Percentiles rank a stretch among this genome's conserved stretches.
Evolutionary conservation across 1,139 yeast species (phyloP).

Genomic region (Kurtzmaniella quercitrusa): DNA sequence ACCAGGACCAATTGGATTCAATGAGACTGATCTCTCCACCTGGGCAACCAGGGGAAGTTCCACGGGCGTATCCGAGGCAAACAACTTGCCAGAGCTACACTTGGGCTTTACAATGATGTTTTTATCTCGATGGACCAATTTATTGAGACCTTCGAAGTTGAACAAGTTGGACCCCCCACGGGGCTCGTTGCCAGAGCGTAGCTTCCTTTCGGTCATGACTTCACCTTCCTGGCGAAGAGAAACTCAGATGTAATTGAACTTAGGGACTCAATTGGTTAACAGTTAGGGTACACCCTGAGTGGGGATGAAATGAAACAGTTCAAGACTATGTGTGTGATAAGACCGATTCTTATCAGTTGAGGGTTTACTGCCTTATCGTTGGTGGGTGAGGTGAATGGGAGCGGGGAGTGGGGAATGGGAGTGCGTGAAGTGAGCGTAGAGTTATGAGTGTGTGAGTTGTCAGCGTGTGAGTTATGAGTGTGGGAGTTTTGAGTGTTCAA

Average conservation of each 20-base stretch:
- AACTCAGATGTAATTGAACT: too few relatives aligned
- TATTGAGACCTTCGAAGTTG: conserved; percentile 30
- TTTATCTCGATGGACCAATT: conserved; percentile 20
- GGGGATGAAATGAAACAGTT: conserved; percentile 1
- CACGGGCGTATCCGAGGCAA: not conserved
- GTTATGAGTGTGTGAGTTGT: too few relatives aligned
- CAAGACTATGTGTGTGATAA: not conserved
- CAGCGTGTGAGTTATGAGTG: too few relatives aligned
- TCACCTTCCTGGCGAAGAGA: too few relatives aligned
- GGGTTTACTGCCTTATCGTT: too few relatives aligned
- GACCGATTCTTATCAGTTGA: too few relatives aligned
- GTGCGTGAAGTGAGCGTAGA: too few relatives aligned
- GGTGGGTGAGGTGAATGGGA: too few relatives aligned
- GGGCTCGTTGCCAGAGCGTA: conserved; percentile 5
- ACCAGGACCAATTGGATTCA: conserved; percentile 7
- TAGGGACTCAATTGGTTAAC: too few relatives aligned
- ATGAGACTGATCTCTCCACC: not conserved
- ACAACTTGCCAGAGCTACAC: not conserved
- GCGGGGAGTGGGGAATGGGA: too few relatives aligned
- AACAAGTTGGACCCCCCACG: conserved; percentile 14
- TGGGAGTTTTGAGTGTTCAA: too few relatives aligned
- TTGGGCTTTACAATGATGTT: conserved; percentile 13
- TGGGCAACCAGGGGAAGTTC: not conserved
- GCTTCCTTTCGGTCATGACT: conserved; percentile 10
- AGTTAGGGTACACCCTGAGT: too few relatives aligned